Conservation (phyloP, 2,329 filamentous ascomycete genomes). For the Corynespora cassiicola region DNA sequence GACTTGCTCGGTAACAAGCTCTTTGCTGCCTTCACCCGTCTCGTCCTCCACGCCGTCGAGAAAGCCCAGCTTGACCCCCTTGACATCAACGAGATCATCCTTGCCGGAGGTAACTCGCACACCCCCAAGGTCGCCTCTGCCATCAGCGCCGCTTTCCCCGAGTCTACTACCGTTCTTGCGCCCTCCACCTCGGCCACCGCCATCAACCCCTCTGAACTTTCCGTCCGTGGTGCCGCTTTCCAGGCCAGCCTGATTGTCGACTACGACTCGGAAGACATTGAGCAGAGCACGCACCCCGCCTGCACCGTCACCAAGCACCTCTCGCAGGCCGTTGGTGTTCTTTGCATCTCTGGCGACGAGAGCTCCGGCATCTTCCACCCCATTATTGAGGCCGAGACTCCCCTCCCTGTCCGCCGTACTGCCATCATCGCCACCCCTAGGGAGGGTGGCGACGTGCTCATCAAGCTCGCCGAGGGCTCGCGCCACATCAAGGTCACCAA, state of each 20-base stretch:
- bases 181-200: slow-evolving; percentile 79
- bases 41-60: slow-evolving; percentile 84
- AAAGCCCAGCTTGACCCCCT: slow-evolving; percentile 92
- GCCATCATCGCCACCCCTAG: slow-evolving; percentile 78
- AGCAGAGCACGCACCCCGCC: slow-evolving; percentile 93
- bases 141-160: slow-evolving; percentile 79
- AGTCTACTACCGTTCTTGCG: slow-evolving; percentile 77
- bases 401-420: slow-evolving; percentile 85
- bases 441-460: slow-evolving; percentile 83
- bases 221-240: slow-evolving; percentile 88
- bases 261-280: slow-evolving; percentile 91
- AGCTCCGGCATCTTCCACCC: slow-evolving; percentile 76
- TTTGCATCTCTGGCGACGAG: slow-evolving; percentile 67
- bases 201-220: slow-evolving; percentile 92
- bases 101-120: slow-evolving; percentile 90
- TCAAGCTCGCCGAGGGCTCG: slow-evolving; percentile 87
- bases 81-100: slow-evolving; percentile 92
- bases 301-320: slow-evolving; percentile 95
- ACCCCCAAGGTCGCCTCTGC: slow-evolving; percentile 91
- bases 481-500: slow-evolving; percentile 94
- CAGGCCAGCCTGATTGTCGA: slow-evolving; percentile 94
- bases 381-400: slow-evolving; percentile 84
- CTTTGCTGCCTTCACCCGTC: slow-evolving; percentile 84
- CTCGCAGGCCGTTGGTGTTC: slow-evolving; percentile 84
- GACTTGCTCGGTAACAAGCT: slow-evolving; percentile 88